Evolutionary conservation across 1,284 basidiomycete species (phyloP).

Genomic region (Gymnopus androsaceus): DNA sequence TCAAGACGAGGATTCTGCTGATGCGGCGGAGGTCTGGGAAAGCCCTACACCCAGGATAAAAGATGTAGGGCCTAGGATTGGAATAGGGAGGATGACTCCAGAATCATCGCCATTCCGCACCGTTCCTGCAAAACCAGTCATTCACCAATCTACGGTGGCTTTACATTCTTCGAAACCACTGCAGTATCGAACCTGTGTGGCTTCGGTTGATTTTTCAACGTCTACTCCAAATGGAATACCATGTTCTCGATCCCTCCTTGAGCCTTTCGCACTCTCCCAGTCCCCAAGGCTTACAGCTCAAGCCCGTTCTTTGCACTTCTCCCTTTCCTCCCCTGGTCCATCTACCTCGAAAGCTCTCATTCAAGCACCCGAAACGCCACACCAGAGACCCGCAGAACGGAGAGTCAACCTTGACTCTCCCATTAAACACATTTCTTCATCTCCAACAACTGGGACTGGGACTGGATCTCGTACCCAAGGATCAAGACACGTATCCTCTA

Average conservation of each 20-base stretch:
- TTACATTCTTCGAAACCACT: neutral
- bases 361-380: neutral
- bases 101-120: slow-evolving; percentile 3
- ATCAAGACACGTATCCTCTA: neutral
- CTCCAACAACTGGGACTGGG: neutral
- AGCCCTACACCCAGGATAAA: neutral
- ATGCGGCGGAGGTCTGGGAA: neutral
- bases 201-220: too few relatives aligned
- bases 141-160: too few relatives aligned
- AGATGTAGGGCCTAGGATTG: neutral
- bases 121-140: neutral
- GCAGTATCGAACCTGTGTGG: too few relatives aligned
- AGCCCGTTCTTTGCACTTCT: slow-evolving; percentile 6
- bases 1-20: neutral
- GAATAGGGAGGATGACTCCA: slow-evolving; percentile 1
- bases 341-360: neutral
- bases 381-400: neutral
- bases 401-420: slow-evolving; percentile 2
- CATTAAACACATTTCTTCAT: neutral
- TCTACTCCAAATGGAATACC: neutral
- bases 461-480: neutral
- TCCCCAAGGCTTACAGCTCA: neutral
- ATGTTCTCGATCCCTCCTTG: neutral
- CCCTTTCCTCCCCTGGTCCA: neutral
- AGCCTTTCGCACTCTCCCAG: neutral